Evolutionary conservation across 1,284 basidiomycete genomes (phyloP).

Genomic region (Inonotus obliquus): DNA sequence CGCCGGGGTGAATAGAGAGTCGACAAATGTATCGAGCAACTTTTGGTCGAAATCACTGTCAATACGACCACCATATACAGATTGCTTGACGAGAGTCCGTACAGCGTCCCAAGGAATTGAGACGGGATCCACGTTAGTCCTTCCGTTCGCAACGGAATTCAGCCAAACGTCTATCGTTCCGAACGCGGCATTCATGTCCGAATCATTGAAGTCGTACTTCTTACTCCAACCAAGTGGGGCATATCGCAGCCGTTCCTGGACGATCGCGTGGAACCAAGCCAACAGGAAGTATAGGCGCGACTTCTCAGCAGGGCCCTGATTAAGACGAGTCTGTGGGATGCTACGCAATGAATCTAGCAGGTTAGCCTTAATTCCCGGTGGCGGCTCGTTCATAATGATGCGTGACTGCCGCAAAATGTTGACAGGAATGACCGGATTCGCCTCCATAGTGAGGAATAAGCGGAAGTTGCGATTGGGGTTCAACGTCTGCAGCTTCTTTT

Average conservation of each 20-base stretch:
- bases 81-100: constrained; percentile 86
- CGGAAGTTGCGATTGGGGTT: constrained; percentile 88
- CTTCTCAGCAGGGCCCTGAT: constrained; percentile 87
- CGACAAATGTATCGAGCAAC: constrained; percentile 89
- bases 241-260: constrained; percentile 93
- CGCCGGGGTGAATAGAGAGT: constrained; percentile 77
- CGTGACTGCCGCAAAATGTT: constrained; percentile 94
- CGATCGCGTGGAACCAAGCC: constrained; percentile 97
- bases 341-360: constrained; percentile 84
- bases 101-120: constrained; percentile 92
- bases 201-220: constrained; percentile 96
- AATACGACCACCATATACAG: constrained; percentile 89
- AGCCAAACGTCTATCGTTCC: constrained; percentile 91
- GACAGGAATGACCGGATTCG: constrained; percentile 87
- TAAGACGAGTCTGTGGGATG: constrained; percentile 65
- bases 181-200: constrained; percentile 91
- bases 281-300: constrained; percentile 87
- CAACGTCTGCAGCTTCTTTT: constrained; percentile 93
- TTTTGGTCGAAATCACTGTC: constrained; percentile 94
- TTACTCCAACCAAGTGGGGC: constrained; percentile 95
- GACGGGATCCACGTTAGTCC: constrained; percentile 86
- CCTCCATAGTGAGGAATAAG: constrained; percentile 95
- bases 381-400: constrained; percentile 96
- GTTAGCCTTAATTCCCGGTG: constrained; percentile 93
- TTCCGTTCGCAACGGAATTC: constrained; percentile 72